Base-by-base conservation (phyloP, 2,329 filamentous ascomycete species). In the Pseudopyrenochaeta lycopersici region DNA sequence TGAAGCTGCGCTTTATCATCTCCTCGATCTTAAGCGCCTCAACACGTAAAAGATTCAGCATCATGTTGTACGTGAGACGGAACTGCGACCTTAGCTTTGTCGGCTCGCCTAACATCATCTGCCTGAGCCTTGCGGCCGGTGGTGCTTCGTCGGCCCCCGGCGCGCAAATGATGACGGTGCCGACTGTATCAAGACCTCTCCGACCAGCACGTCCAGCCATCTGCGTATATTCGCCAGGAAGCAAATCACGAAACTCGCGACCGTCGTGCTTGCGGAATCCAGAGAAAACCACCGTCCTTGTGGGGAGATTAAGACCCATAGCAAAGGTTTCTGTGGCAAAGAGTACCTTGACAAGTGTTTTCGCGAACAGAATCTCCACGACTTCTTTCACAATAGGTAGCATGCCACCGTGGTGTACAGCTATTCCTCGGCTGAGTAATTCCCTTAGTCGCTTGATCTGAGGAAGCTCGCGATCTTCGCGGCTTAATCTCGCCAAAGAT, bases 1-100 rank as follows among this genome's bases (percentile, higher is more conserved):
- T 97, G 81, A 99, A 99, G 75, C 93, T 97, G 62, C 95, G 90
- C 83, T 99, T 99, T 81, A 99, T 99, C 95, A 99, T 99, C 77
- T 99, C 95, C 75, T 99, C 95, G 65, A 99, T 98, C 80, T 97
- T 98, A 62, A 99, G 79, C 2, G 95, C 95, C 76, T 99, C 95
- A 2, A 99, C 95, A 31, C 95, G 89, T 43, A 99, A 82, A 29
- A 99, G 82, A 70, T 98, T 99, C 27, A 99, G 81, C 56, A 99
- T 99, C 95, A 99, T 99, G 78, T 98, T 99, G 81, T 99, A 99
- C 0, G 96, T 99, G 42, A 99, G 82, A 56, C 95, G 87, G 82
- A 99, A 99, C 71, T 99, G 95, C 6, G 94, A 98, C 41, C 92
- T 87, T 43, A 99, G 84, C 78, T 98, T 98, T 21, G 92, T 97